phyloP scores from a whole-genome alignment of 164 flowering plant genomes.

The Aristolochia contorta region DNA sequence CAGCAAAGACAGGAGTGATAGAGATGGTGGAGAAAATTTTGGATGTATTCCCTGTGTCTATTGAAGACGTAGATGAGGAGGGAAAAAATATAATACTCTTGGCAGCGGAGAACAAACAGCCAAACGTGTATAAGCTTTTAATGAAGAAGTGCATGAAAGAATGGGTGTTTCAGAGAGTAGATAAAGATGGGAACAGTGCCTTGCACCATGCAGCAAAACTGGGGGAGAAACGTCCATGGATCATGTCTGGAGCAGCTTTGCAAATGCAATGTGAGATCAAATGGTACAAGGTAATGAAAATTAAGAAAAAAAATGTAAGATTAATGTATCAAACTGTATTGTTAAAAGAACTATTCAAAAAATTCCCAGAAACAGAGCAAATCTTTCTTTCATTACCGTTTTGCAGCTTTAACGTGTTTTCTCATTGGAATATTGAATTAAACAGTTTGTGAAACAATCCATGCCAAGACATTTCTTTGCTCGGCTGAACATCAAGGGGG shows the following conservation, averaged over 20 bases:
- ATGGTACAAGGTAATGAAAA: constrained; percentile 36
- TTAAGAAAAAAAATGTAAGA: too few relatives aligned
- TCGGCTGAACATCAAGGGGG: neutral
- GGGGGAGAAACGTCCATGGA: constrained; percentile 31
- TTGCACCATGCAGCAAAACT: constrained; percentile 30
- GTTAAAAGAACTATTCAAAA: too few relatives aligned
- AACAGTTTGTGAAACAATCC: constrained; percentile 4
- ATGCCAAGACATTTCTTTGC: constrained; percentile 3
- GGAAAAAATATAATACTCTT: constrained; percentile 25
- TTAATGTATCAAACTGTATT: too few relatives aligned
- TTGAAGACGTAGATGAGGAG: constrained; percentile 22
- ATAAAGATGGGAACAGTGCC: constrained; percentile 28
- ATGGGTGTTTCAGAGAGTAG: constrained; percentile 18
- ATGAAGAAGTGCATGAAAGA: constrained; percentile 12
- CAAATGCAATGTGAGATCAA: constrained; percentile 42
- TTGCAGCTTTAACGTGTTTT: too few relatives aligned
- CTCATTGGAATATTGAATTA: neutral
- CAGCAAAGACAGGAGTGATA: constrained; percentile 27
- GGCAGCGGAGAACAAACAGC: constrained; percentile 37
- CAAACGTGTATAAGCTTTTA: constrained; percentile 21
- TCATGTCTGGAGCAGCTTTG: constrained; percentile 30
- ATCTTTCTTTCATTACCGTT: too few relatives aligned
- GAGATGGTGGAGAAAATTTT: constrained; percentile 32
- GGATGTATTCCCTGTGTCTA: constrained; percentile 21
- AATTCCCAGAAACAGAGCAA: too few relatives aligned